phyloP scores from a whole-genome alignment of 495 filamentous ascomycete species.

The Penicillium fimorum region DNA sequence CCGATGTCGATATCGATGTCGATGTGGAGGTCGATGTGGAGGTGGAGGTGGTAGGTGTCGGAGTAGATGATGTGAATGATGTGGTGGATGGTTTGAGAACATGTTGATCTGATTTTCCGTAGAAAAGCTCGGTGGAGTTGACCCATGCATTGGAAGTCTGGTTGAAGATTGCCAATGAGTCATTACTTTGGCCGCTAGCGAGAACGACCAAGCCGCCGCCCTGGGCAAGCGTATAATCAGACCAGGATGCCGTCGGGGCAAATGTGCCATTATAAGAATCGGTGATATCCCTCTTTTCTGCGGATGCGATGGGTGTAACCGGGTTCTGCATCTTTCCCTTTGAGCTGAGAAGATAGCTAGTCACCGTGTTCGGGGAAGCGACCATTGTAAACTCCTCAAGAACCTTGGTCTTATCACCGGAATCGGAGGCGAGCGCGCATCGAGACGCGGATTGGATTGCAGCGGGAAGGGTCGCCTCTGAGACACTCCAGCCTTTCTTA shows the following conservation, averaged over 20 bases:
- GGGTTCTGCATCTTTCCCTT: conserved; percentile 38
- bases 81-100: conserved; percentile 38
- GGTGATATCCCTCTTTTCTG: conserved; percentile 44
- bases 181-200: conserved; percentile 64
- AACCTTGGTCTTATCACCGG: conserved; percentile 74
- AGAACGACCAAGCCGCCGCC: conserved; percentile 66
- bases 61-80: conserved; percentile 35
- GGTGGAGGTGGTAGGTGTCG: conserved; percentile 43
- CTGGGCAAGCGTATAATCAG: conserved; percentile 63
- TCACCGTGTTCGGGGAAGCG: conserved; percentile 72
- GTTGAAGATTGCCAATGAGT: conserved; percentile 73
- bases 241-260: conserved; percentile 60
- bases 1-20: conserved; percentile 28
- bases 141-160: conserved; percentile 75
- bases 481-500: conserved; percentile 60
- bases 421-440: conserved; percentile 61
- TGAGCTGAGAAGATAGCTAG: conserved; percentile 57
- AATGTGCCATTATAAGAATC: conserved; percentile 76
- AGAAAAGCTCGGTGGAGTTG: conserved; percentile 68
- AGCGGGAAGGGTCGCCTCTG: conserved; percentile 58
- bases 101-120: conserved; percentile 41
- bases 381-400: conserved; percentile 78
- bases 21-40: conserved; percentile 38
- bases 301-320: conserved; percentile 34
- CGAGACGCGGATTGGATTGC: conserved; percentile 58